These are phyloP conservation scores for Linnemannia elongata DNA, from an alignment of 192 early-diverging fungal genomes.

Conservation along the genomic window DNA sequence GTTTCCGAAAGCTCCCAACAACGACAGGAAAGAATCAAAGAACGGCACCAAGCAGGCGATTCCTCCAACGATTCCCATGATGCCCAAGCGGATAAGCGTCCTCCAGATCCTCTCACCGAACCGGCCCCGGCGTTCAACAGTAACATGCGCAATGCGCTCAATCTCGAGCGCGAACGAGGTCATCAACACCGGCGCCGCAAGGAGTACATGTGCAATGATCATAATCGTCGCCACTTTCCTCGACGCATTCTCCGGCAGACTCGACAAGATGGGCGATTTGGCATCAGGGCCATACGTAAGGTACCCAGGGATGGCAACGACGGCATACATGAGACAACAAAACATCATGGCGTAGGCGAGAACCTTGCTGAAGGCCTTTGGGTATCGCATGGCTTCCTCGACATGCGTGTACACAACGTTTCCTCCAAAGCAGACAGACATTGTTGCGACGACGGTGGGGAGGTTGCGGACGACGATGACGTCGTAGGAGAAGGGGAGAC, in stretches of 20 bases:
- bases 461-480: constrained; percentile 74
- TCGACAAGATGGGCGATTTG: constrained; percentile 77
- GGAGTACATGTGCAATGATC: constrained; percentile 84
- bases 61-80: constrained; percentile 65
- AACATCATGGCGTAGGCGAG: constrained; percentile 70
- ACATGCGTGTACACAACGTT: constrained; percentile 88
- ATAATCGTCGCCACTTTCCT: constrained; percentile 71
- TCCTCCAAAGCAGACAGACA: constrained; percentile 86
- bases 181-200: constrained; percentile 82
- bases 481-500: constrained; percentile 56
- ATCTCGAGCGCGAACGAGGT: constrained; percentile 81
- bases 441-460: constrained; percentile 81
- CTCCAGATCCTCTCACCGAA: constrained; percentile 67
- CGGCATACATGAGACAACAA: constrained; percentile 76
- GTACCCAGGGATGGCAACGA: constrained; percentile 81
- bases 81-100: constrained; percentile 62
- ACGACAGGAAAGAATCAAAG: constrained; percentile 82
- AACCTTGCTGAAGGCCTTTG: constrained; percentile 75
- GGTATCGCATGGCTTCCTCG: constrained; percentile 82
- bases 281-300: constrained; percentile 75
- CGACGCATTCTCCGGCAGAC: constrained; percentile 69
- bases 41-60: constrained; percentile 77
- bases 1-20: constrained; percentile 85
- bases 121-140: constrained; percentile 59
- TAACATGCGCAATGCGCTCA: constrained; percentile 75